A percentile compares a stretch with the other conserved stretches of the same genome.
Evolutionary conservation across 306 rosid species (phyloP).

Genomic region (Castanea crenata): DNA sequence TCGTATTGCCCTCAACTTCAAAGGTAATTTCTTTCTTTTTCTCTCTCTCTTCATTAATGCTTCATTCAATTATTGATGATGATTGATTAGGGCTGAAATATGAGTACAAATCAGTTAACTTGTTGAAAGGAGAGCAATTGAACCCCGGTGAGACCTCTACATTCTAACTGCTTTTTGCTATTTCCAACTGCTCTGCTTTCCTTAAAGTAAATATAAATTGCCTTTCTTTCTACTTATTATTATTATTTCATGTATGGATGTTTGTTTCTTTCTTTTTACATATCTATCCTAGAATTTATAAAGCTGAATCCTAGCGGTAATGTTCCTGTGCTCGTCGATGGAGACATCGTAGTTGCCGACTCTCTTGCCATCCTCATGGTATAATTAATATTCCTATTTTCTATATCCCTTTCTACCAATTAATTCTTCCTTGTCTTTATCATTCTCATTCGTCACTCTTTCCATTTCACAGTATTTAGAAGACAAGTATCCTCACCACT

Average conservation of each 20-base stretch:
- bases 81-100: constrained; percentile 43
- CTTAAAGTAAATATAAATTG: not conserved
- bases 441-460: no score
- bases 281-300: constrained; percentile 39
- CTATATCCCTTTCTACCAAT: not conserved
- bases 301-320: constrained; percentile 65
- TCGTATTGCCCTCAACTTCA: constrained; percentile 56
- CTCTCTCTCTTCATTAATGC: not conserved
- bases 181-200: not conserved
- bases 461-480: constrained; percentile 62
- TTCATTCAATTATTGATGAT: no score
- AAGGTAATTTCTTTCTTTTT: constrained; percentile 37
- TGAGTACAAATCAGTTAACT: constrained; percentile 51
- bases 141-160: constrained; percentile 38
- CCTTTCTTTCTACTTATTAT: not conserved
- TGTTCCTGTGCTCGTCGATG: constrained; percentile 71
- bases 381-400: not conserved
- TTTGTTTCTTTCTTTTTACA: not conserved
- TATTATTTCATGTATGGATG: not conserved
- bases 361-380: constrained; percentile 79
- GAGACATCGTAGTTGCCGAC: constrained; percentile 44
- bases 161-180: no score
- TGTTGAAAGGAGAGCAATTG: constrained; percentile 53
- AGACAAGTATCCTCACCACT: constrained; percentile 69
- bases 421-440: no score